Base-by-base conservation (phyloP, 1,284 basidiomycete species). In the Ceratobasidium sp. region DNA sequence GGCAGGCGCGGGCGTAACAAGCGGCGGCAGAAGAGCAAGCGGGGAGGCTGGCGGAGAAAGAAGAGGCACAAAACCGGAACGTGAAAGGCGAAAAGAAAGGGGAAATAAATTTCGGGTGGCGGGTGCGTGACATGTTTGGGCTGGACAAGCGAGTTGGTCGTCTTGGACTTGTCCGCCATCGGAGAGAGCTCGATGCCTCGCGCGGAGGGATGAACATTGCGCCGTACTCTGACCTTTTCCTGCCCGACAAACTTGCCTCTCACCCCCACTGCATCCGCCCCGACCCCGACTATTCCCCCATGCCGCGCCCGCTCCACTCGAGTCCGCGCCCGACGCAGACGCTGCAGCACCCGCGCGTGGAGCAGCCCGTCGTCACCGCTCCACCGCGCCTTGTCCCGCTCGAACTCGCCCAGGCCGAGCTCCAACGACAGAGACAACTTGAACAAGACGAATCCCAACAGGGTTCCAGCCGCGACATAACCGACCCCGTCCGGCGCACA, bases 251-350 rank as follows among this genome's bases (percentile, higher is more conserved):
- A 23, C 48, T 13, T 67, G 23, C 44, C 66, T 50, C 48, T 28
- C 20, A 26, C 65, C 67, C 52, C 76, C 61, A 59, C 54, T 62
- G 50, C 40, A 23, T 52, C 61, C 78, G 33, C 69, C 52, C 20
- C 62, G 38, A 23, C 66, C 42, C 44, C 68, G 68, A 78, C 79
- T 54, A 54, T 64, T 61, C 70, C 77, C 46, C 68, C 28, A 78
- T 67, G 68, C 42, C 75, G 69, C 52, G 71, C 48, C 40, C 69
- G 40, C 67, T 65, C 77, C 68, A 68, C 50, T 67, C 79, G 61
- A 70, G 62, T 56, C 65, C 64, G 64, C 15, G 77, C 77, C 64
- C 70, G 28, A 69, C 54, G 23, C 64, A 61, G n/a, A 46, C 69
- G 59, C 0, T 26, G n/a, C 28, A 64, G 10, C 61, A 40, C 23